phyloP scores from a whole-genome alignment of 2,329 filamentous ascomycete genomes.

The Bipolaris victoriae region DNA sequence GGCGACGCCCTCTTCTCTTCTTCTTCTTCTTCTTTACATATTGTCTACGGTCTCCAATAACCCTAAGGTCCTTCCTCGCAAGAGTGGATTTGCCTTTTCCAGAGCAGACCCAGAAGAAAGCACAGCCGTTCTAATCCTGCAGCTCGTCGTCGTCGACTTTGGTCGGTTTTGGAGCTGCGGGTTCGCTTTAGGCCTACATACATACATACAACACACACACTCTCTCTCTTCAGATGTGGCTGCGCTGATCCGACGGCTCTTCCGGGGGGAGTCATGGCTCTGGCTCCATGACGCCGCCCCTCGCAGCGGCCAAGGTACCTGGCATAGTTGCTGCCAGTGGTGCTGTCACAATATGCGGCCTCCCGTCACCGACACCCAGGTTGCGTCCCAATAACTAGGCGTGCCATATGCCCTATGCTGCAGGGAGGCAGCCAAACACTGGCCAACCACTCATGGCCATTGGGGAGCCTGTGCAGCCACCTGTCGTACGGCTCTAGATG shows the following conservation, averaged over 20 bases:
- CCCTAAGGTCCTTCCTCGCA: constrained; percentile 34
- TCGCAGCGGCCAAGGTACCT: neutral
- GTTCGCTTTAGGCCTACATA: constrained; percentile 52
- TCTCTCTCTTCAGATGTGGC: neutral
- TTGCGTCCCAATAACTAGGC: constrained; percentile 9
- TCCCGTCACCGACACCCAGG: constrained; percentile 7
- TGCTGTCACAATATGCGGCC: constrained; percentile 15
- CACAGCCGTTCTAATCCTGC: constrained; percentile 51
- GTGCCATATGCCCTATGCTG: constrained; percentile 18
- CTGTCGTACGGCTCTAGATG: constrained; percentile 16
- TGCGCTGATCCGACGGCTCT: neutral
- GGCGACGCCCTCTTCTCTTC: constrained; percentile 16
- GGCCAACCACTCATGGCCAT: constrained; percentile 4
- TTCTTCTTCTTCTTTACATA: constrained; percentile 35
- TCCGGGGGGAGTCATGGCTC: neutral
- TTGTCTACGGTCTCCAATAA: constrained; percentile 38
- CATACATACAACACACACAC: neutral
- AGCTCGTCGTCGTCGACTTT: constrained; percentile 43
- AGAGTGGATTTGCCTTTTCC: constrained; percentile 38
- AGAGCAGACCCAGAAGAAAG: constrained; percentile 46
- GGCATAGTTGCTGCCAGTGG: constrained; percentile 1
- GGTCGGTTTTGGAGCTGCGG: constrained; percentile 46
- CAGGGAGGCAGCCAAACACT: constrained; percentile 23
- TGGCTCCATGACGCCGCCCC: neutral
- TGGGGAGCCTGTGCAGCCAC: constrained; percentile 6